Conservation (phyloP, 2,329 filamentous ascomycete species). For the Incumbomyces delicatus region DNA sequence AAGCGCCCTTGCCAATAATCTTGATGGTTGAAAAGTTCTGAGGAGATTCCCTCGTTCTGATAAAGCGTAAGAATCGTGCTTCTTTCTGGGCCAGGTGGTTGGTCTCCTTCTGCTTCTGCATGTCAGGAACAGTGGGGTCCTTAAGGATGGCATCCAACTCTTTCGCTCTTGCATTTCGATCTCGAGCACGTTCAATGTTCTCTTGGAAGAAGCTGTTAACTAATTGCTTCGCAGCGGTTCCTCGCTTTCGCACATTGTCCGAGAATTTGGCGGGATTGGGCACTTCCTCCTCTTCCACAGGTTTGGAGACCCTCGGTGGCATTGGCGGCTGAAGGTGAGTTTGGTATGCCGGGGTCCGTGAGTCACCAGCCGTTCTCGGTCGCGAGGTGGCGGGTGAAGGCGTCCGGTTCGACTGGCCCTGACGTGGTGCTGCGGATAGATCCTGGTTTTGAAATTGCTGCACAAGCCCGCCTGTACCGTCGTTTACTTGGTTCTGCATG, state of each 20-base stretch:
- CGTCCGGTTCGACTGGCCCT: constrained; percentile 59
- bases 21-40: constrained; percentile 95
- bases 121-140: constrained; percentile 63
- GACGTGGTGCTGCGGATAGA: constrained; percentile 62
- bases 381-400: constrained; percentile 54
- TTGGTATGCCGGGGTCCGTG: constrained; percentile 48
- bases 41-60: constrained; percentile 84
- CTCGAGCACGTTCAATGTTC: constrained; percentile 88
- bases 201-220: constrained; percentile 88
- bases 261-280: constrained; percentile 77
- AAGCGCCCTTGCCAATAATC: constrained; percentile 97
- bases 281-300: constrained; percentile 61
- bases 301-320: constrained; percentile 44
- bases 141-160: constrained; percentile 80
- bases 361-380: constrained; percentile 71
- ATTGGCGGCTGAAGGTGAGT: constrained; percentile 61
- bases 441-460: constrained; percentile 98
- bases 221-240: constrained; percentile 55
- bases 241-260: constrained; percentile 69
- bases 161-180: constrained; percentile 90
- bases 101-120: constrained; percentile 74
- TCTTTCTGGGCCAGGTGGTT: constrained; percentile 78
- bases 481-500: constrained; percentile 51
- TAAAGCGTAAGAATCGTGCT: constrained; percentile 83
- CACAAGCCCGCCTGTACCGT: constrained; percentile 81